These are phyloP conservation scores for Lactifluus pinguis DNA, from an alignment of 768 basidiomycete genomes.

Conservation along the genomic window DNA sequence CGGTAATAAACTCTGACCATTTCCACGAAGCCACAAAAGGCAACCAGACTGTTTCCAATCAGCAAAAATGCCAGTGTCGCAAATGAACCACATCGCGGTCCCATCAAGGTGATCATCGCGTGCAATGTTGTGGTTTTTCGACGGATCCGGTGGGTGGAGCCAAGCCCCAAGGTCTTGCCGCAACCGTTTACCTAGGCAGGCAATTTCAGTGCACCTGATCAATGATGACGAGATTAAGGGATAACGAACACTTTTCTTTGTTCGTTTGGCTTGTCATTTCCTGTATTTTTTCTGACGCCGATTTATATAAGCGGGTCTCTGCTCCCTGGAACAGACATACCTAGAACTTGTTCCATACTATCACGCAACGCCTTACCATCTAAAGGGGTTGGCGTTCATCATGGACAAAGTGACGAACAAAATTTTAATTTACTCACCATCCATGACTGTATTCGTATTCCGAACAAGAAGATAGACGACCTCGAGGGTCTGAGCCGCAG, in stretches of 20 bases:
- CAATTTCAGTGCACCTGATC: background rate
- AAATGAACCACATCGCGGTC: background rate
- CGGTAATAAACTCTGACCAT: background rate
- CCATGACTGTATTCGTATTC: too few relatives aligned
- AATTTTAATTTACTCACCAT: background rate
- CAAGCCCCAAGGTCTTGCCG: background rate
- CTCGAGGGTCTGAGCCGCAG: too few relatives aligned
- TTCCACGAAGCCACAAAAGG: slow-evolving; percentile 2
- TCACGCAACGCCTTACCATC: background rate
- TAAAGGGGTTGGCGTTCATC: background rate
- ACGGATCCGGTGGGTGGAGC: background rate
- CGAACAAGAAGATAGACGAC: too few relatives aligned
- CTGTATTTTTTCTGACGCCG: background rate
- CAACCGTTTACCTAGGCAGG: background rate
- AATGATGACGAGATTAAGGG: background rate
- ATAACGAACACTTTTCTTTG: background rate
- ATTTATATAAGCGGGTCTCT: background rate
- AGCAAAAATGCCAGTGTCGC: background rate
- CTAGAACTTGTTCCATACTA: background rate
- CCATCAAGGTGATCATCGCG: background rate
- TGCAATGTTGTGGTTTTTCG: background rate
- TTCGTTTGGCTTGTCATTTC: background rate
- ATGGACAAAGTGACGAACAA: background rate
- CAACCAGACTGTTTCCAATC: background rate
- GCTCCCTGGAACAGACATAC: background rate